These are phyloP conservation scores for Sclerotinia trifoliorum DNA, from an alignment of 2,329 filamentous ascomycete species.

Conservation along the genomic window DNA sequence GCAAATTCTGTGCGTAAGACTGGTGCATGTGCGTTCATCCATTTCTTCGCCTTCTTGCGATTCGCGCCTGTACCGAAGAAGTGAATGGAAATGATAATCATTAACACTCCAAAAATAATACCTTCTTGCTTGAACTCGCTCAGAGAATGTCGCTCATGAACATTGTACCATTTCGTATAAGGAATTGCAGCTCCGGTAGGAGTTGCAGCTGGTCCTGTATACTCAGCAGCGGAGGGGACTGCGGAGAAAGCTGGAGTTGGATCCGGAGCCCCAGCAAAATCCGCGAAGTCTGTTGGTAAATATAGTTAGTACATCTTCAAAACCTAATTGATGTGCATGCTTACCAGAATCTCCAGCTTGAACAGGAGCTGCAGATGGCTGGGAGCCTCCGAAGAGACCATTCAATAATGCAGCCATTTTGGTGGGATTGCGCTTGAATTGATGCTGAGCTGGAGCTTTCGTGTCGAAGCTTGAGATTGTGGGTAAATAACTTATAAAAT, in stretches of 20 bases:
- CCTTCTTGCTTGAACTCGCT: slow-evolving; percentile 87
- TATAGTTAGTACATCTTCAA: slow-evolving; percentile 23
- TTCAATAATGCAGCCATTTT: slow-evolving; percentile 43
- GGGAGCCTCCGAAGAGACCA: slow-evolving; percentile 66
- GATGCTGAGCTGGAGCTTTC: slow-evolving; percentile 25
- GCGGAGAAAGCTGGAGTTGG: slow-evolving; percentile 54
- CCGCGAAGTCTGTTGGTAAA: slow-evolving; percentile 77
- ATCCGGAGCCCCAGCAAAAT: slow-evolving; percentile 79
- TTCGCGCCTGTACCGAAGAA: slow-evolving; percentile 79
- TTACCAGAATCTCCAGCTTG: slow-evolving; percentile 62
- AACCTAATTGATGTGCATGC: slow-evolving; percentile 13
- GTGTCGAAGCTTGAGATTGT: slow-evolving; percentile 16
- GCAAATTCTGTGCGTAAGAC: slow-evolving; percentile 79
- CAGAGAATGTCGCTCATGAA: slow-evolving; percentile 84
- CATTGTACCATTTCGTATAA: slow-evolving; percentile 94
- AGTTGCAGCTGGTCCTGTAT: slow-evolving; percentile 47
- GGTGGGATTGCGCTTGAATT: slow-evolving; percentile 10
- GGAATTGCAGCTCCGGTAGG: slow-evolving; percentile 55
- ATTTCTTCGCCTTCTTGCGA: slow-evolving; percentile 73
- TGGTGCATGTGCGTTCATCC: slow-evolving; percentile 73
- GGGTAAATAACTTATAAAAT: neutral
- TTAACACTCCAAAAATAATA: slow-evolving; percentile 72
- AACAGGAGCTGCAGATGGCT: slow-evolving; percentile 54
- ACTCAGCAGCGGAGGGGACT: slow-evolving; percentile 45
- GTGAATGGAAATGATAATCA: slow-evolving; percentile 74